These are phyloP conservation scores for Agapanthus africanus DNA, from an alignment of 106 monocot species.

Conservation along the genomic window DNA sequence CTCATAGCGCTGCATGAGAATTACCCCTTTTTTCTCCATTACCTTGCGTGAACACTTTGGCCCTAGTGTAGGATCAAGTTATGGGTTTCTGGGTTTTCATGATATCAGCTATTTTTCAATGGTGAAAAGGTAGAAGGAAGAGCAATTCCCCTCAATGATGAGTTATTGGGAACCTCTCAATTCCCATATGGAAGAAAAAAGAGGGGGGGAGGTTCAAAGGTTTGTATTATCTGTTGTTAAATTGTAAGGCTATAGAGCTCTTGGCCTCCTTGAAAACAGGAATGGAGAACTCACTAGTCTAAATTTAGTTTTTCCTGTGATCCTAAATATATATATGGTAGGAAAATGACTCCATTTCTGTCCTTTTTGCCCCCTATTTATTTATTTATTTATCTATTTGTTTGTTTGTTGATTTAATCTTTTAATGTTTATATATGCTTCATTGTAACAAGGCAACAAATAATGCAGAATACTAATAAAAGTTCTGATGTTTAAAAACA, in stretches of 20 bases:
- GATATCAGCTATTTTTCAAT: background rate
- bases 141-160: background rate
- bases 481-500: too few relatives aligned
- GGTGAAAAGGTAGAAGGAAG: background rate
- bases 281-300: too few relatives aligned
- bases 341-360: too few relatives aligned
- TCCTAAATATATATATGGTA: too few relatives aligned
- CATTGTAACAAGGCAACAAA: too few relatives aligned
- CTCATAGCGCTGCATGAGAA: slow-evolving; percentile 59
- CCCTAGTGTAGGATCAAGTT: background rate
- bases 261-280: slow-evolving; percentile 2
- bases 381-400: too few relatives aligned
- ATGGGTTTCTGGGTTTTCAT: background rate
- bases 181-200: background rate
- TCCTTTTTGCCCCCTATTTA: too few relatives aligned
- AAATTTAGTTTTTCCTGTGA: too few relatives aligned
- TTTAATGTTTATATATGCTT: too few relatives aligned
- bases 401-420: too few relatives aligned
- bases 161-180: slow-evolving; percentile 11
- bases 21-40: slow-evolving; percentile 38
- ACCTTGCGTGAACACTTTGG: background rate
- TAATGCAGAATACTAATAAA: too few relatives aligned
- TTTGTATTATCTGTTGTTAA: slow-evolving; percentile 1
- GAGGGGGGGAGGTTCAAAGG: slow-evolving; percentile 6
- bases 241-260: slow-evolving; percentile 1